Conservation (phyloP, 2,329 filamentous ascomycete species). For the Trichophyton mentagrophytes region DNA sequence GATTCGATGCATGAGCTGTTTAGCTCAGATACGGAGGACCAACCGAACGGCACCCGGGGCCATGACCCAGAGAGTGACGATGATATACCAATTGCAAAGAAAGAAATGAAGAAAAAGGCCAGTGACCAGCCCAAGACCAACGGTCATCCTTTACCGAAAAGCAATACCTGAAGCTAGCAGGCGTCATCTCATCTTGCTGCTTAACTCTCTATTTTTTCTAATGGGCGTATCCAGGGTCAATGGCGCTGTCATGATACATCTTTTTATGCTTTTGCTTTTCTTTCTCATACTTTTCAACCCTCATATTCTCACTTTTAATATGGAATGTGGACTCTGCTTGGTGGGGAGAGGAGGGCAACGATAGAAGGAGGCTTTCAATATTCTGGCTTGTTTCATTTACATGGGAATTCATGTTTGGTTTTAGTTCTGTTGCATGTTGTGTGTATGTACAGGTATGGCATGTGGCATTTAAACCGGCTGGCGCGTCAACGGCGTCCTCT, state of each 20-base stretch:
- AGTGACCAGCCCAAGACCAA: background rate
- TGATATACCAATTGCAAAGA: background rate
- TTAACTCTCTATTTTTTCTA: background rate
- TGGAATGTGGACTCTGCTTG: background rate
- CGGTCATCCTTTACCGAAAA: background rate
- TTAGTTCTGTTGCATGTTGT: background rate
- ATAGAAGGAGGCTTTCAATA: background rate
- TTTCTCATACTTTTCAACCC: background rate
- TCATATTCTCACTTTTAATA: background rate
- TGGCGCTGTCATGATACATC: background rate
- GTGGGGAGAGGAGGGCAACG: background rate
- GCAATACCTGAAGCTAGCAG: background rate
- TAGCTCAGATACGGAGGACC: conserved; percentile 23
- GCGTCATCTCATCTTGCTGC: background rate
- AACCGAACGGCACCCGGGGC: background rate
- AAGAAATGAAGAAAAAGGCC: background rate
- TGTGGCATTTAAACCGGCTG: background rate
- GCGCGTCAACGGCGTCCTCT: background rate
- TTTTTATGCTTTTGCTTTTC: background rate
- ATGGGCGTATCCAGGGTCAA: background rate
- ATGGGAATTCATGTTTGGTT: background rate
- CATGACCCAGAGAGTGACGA: conserved; percentile 1
- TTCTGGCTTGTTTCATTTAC: background rate
- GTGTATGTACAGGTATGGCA: conserved; percentile 1
- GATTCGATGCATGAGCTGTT: conserved; percentile 34